These are phyloP conservation scores for Triticum urartu DNA, from an alignment of 176 grass and related monocot species.

Conservation along the genomic window DNA sequence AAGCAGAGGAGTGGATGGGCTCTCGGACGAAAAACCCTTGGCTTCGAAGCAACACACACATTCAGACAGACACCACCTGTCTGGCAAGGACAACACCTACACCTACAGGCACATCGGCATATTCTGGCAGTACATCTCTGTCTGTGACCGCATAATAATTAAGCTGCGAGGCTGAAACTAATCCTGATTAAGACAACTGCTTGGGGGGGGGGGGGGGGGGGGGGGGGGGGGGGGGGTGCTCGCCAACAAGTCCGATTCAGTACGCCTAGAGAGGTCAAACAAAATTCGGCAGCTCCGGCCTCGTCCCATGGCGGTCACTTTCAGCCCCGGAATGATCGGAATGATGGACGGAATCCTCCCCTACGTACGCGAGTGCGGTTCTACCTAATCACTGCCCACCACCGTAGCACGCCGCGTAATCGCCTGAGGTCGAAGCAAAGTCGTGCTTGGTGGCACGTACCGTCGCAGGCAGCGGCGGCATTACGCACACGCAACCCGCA, in stretches of 20 bases:
- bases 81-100: not conserved
- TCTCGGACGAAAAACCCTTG: not conserved
- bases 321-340: not conserved
- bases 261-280: not conserved
- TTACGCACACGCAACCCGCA: not conserved
- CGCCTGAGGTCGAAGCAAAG: conserved; percentile 19
- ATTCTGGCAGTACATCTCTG: not conserved
- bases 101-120: not conserved
- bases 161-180: not conserved
- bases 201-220: too few species aligned
- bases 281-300: not conserved
- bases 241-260: not conserved
- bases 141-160: not conserved
- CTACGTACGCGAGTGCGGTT: not conserved
- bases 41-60: conserved; percentile 37
- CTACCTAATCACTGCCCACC: not conserved
- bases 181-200: not conserved
- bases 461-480: not conserved
- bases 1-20: not conserved
- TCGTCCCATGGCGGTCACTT: not conserved
- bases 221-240: not conserved
- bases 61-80: not conserved
- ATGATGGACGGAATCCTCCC: not conserved
- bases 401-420: not conserved
- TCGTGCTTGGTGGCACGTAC: not conserved